Conservation (phyloP, 306 rosid species). For the Mimosa pudica region DNA sequence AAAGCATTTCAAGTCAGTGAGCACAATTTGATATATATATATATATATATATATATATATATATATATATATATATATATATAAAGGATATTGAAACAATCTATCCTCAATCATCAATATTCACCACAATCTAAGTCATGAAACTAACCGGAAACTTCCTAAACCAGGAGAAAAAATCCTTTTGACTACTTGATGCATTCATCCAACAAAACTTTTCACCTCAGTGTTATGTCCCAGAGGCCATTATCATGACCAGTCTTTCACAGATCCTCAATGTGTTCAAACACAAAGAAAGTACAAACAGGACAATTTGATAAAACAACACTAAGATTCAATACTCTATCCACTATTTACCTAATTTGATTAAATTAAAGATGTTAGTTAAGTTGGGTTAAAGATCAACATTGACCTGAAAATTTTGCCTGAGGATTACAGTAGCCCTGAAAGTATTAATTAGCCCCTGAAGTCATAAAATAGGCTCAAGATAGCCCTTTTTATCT, state of each 20-base stretch:
- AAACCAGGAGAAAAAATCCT: background rate
- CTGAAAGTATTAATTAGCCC: too few species aligned
- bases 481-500: too few species aligned
- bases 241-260: background rate
- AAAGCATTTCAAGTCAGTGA: background rate
- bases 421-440: too few species aligned
- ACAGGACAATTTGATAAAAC: background rate
- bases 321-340: background rate
- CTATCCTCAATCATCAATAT: background rate
- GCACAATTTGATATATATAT: constrained; percentile 7
- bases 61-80: too few species aligned
- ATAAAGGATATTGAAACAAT: background rate
- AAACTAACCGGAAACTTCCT: background rate
- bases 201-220: background rate
- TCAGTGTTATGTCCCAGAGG: background rate
- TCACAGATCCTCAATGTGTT: background rate
- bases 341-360: too few species aligned
- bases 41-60: too few species aligned
- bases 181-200: background rate
- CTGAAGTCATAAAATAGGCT: too few species aligned
- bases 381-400: too few species aligned
- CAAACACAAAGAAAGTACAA: background rate
- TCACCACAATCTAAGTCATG: background rate
- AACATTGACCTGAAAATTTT: too few species aligned
- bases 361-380: too few species aligned